Conservation (phyloP, 371 early-diverging fungal genomes). For the Haplosporangium sp. region DNA sequence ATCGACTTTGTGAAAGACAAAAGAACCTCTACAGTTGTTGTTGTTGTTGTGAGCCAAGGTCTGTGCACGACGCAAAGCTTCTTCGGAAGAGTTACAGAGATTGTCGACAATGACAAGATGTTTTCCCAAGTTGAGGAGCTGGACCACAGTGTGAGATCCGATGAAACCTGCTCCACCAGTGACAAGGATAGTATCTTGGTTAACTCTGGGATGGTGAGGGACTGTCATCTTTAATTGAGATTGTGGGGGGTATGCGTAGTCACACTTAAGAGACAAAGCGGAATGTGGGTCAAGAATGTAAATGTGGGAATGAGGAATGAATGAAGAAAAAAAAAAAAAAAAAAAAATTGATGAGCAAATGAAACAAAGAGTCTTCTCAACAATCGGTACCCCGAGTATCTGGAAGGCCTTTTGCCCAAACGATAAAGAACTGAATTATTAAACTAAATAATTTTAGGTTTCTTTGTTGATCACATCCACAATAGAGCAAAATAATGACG, state of each 20-base stretch:
- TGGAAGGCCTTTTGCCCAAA: no score
- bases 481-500: no score
- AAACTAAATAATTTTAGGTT: no score
- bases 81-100: slow-evolving; percentile 78
- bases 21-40: slow-evolving; percentile 53
- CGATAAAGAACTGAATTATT: no score
- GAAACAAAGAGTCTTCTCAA: no score
- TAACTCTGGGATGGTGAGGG: slow-evolving; percentile 10
- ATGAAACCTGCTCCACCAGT: slow-evolving; percentile 86
- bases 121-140: slow-evolving; percentile 76
- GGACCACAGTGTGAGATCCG: slow-evolving; percentile 93
- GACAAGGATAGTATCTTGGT: slow-evolving; percentile 64
- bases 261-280: not conserved
- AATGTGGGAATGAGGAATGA: no score
- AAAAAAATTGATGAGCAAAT: no score
- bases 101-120: slow-evolving; percentile 88
- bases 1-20: slow-evolving; percentile 70
- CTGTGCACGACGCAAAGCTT: slow-evolving; percentile 67
- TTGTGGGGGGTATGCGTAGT: not conserved
- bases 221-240: slow-evolving; percentile 7
- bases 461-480: no score
- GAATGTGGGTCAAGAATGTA: not conserved
- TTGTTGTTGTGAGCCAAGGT: slow-evolving; percentile 66
- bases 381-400: no score
- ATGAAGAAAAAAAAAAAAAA: no score